Evolutionary conservation across 805 yeast species (phyloP).

Genomic region (Metschnikowia kofuensis): DNA sequence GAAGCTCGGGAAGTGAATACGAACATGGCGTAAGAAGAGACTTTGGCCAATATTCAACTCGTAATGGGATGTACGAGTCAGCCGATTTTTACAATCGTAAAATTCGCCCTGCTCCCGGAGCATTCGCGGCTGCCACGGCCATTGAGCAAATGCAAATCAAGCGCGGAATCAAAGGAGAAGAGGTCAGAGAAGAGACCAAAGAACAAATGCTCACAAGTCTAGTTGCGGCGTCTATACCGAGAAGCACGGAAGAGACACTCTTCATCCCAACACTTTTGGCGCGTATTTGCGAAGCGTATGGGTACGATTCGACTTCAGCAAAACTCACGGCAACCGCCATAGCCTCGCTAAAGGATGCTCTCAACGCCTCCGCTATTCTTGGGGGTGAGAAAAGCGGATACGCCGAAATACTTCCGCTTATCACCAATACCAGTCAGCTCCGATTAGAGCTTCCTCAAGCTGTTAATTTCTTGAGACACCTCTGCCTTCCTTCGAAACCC

Average conservation of each 20-base stretch:
- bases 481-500: constrained; percentile 44
- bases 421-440: constrained; percentile 26
- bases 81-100: constrained; percentile 28
- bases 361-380: background rate
- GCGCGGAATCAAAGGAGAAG: constrained; percentile 15
- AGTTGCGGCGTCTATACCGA: constrained; percentile 71
- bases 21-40: background rate
- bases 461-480: constrained; percentile 36
- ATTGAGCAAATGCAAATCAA: constrained; percentile 51
- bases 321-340: constrained; percentile 66
- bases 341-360: constrained; percentile 52
- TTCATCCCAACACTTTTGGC: constrained; percentile 72
- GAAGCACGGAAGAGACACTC: constrained; percentile 75
- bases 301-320: constrained; percentile 70
- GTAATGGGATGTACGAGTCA: background rate
- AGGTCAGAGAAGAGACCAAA: constrained; percentile 23
- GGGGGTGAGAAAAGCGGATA: constrained; percentile 12
- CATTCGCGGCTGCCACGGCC: constrained; percentile 27
- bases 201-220: constrained; percentile 38
- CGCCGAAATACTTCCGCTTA: constrained; percentile 18
- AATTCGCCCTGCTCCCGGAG: constrained; percentile 53
- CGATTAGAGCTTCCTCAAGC: constrained; percentile 41
- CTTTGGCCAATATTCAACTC: background rate
- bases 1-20: background rate
- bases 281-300: constrained; percentile 65